These are phyloP conservation scores for Kappamyces sp. DNA, from an alignment of 192 early-diverging fungal species.

Conservation along the genomic window DNA sequence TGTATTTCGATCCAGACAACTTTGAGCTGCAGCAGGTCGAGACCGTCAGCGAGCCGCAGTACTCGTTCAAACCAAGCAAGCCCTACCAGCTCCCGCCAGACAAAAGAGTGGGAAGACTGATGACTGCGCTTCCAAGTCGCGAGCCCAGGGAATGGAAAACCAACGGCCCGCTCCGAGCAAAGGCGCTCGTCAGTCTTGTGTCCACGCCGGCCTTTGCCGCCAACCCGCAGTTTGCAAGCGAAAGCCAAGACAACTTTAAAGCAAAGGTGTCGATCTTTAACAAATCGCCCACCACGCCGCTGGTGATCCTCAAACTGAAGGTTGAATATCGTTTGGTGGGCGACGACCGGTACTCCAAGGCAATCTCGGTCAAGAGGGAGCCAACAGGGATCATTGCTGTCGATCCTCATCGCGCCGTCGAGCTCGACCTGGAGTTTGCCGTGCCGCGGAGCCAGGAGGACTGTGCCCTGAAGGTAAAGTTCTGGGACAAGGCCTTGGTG, in stretches of 20 bases:
- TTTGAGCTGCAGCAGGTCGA: conserved; percentile 25
- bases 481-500: conserved; percentile 38
- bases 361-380: conserved; percentile 18
- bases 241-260: conserved; percentile 34
- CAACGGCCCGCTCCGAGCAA: conserved; percentile 20
- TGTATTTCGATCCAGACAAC: conserved; percentile 26
- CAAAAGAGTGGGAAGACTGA: conserved; percentile 16
- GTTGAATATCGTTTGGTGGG: conserved; percentile 42
- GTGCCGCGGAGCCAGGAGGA: conserved; percentile 30
- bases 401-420: conserved; percentile 27
- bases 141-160: conserved; percentile 3
- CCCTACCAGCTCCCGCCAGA: conserved; percentile 27
- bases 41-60: conserved; percentile 27
- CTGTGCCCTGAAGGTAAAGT: conserved; percentile 20
- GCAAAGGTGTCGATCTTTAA: conserved; percentile 40
- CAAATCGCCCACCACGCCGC: conserved; percentile 21
- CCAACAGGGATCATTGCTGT: conserved; percentile 29
- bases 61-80: conserved; percentile 30
- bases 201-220: conserved; percentile 28
- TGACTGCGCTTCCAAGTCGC: conserved; percentile 23
- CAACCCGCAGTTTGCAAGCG: conserved; percentile 28
- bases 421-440: conserved; percentile 26
- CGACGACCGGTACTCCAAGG: conserved; percentile 30
- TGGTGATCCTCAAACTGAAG: conserved; percentile 27
- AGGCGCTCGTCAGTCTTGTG: conserved; percentile 16